Percentiles rank a stretch among this genome's conserved stretches.
These are phyloP conservation scores for Podaxis sp. DNA, from an alignment of 768 basidiomycete species.

Conservation along the genomic window DNA sequence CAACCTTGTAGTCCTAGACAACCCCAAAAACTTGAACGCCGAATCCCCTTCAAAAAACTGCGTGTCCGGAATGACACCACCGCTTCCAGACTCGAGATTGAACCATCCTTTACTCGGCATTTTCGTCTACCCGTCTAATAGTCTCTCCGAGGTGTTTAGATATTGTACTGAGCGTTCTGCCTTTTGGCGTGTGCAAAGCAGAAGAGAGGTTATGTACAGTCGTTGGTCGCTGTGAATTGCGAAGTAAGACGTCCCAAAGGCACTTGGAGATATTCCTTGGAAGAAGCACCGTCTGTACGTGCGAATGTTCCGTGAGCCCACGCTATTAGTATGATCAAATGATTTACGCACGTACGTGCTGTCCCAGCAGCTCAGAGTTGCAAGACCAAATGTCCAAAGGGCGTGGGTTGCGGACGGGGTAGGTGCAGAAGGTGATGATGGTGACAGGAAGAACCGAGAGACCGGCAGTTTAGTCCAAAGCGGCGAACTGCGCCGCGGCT, in stretches of 20 bases:
- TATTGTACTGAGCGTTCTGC: background rate
- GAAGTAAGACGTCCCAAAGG: constrained; percentile 1
- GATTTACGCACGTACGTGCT: constrained; percentile 20
- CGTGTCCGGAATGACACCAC: constrained; percentile 65
- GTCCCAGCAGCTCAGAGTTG: constrained; percentile 32
- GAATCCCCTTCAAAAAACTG: constrained; percentile 89
- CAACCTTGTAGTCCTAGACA: constrained; percentile 77
- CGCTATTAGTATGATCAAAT: background rate
- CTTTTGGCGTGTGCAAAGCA: too few relatives aligned
- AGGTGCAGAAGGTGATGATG: background rate
- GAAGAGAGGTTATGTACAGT: background rate
- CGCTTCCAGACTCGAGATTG: constrained; percentile 67
- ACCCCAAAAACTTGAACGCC: constrained; percentile 76
- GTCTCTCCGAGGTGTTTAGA: constrained; percentile 12
- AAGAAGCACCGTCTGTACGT: background rate
- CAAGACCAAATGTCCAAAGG: background rate
- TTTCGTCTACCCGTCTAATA: constrained; percentile 10
- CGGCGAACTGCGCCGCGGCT: background rate
- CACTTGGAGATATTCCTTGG: background rate
- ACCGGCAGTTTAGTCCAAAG: background rate
- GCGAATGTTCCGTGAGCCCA: background rate
- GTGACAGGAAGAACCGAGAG: background rate
- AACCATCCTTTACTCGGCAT: constrained; percentile 80
- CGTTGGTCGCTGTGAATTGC: background rate
- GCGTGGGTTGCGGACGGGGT: background rate